Percentiles rank a stretch among this genome's conserved stretches.
Conservation (phyloP, 2,329 filamentous ascomycete species). For the Phaeosphaeriaceae sp. region DNA sequence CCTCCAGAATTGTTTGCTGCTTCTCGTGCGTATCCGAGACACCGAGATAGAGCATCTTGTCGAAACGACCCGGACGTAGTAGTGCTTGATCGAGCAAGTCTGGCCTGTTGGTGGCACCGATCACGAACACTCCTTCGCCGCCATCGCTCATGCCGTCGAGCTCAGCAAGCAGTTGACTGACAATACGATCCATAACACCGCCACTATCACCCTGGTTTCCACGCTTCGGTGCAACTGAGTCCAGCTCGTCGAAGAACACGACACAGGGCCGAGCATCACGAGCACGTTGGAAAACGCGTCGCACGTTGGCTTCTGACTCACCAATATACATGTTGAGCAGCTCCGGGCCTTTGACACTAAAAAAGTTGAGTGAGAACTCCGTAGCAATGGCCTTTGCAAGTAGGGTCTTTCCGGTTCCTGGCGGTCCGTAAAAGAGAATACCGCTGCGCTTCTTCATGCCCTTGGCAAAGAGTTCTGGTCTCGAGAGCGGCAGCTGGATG, state of each 20-base stretch:
- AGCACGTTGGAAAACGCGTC: conserved; percentile 85
- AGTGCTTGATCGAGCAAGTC: conserved; percentile 92
- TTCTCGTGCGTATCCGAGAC: conserved; percentile 97
- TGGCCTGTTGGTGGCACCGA: conserved; percentile 93
- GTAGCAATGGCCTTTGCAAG: conserved; percentile 92
- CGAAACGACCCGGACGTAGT: conserved; percentile 87
- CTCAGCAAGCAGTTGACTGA: conserved; percentile 92
- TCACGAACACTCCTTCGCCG: conserved; percentile 87
- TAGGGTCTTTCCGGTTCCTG: conserved; percentile 91
- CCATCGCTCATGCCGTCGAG: conserved; percentile 97
- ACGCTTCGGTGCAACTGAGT: conserved; percentile 93
- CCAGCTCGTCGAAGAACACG: conserved; percentile 92
- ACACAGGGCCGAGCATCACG: conserved; percentile 86
- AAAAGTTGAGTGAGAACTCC: conserved; percentile 93
- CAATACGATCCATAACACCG: conserved; percentile 97
- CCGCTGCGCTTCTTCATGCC: conserved; percentile 98
- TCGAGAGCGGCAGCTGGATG: conserved; percentile 88
- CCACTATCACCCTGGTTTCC: conserved; percentile 97
- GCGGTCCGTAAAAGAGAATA: conserved; percentile 90
- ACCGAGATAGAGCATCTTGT: conserved; percentile 97
- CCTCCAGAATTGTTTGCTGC: conserved; percentile 92
- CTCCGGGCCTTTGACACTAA: conserved; percentile 90
- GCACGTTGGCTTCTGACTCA: conserved; percentile 90
- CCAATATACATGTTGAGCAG: conserved; percentile 96
- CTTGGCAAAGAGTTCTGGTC: conserved; percentile 93